Conservation (phyloP, 1,139 yeast genomes). For the Saccharomyces hybrid region DNA sequence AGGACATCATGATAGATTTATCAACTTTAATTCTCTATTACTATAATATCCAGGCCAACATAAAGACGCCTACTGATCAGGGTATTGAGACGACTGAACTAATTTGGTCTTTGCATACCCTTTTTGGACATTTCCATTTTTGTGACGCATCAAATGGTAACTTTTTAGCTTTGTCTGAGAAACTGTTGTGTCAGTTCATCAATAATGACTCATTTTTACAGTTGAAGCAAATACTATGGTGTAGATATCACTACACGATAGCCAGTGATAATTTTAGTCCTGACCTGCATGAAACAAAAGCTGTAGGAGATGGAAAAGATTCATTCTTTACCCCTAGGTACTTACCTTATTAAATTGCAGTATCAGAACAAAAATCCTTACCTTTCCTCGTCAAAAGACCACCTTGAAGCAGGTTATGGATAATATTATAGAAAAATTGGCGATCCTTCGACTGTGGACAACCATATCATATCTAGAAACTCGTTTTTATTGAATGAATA, state of each 20-base stretch:
- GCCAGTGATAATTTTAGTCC: constrained; percentile 56
- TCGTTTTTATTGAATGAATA: constrained; percentile 42
- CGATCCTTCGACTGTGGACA: constrained; percentile 47
- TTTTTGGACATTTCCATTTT: constrained; percentile 59
- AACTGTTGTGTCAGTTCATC: constrained; percentile 41
- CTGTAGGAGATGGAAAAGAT: constrained; percentile 37
- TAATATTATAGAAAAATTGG: constrained; percentile 63
- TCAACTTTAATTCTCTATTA: constrained; percentile 34
- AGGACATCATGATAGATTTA: constrained; percentile 45
- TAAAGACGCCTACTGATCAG: constrained; percentile 19
- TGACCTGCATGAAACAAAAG: constrained; percentile 55
- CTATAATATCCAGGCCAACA: constrained; percentile 30
- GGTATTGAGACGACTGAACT: constrained; percentile 25
- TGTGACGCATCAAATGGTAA: constrained; percentile 62
- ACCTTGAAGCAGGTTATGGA: constrained; percentile 72
- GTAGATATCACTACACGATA: constrained; percentile 65
- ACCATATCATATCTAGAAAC: constrained; percentile 36
- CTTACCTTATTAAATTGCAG: constrained; percentile 56
- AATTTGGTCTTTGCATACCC: constrained; percentile 57
- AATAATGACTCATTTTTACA: constrained; percentile 41
- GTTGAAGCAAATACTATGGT: constrained; percentile 70
- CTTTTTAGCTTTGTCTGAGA: constrained; percentile 55
- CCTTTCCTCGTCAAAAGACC: constrained; percentile 43
- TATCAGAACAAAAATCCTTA: constrained; percentile 54
- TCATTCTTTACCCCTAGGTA: constrained; percentile 52